Conservation (phyloP, 805 yeast genomes). For the Wickerhamiella bombiphila region DNA sequence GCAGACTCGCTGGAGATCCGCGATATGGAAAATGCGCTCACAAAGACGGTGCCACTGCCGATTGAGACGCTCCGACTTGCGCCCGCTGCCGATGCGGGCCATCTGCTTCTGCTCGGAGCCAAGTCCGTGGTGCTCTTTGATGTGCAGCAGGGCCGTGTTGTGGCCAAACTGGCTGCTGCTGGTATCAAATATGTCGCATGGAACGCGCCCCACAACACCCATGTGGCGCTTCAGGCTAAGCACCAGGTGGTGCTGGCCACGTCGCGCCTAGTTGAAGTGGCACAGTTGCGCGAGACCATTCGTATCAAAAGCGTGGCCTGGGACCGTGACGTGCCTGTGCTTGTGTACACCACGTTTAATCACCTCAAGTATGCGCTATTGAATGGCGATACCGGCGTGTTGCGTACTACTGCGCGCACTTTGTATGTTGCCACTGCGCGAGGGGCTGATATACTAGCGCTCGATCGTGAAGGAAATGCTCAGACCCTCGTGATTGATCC, state of each 20-base stretch:
- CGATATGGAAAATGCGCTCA: constrained; percentile 66
- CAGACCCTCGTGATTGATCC: constrained; percentile 75
- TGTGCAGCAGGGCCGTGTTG: constrained; percentile 76
- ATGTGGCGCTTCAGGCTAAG: constrained; percentile 76
- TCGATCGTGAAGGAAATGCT: constrained; percentile 74
- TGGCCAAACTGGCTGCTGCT: constrained; percentile 51
- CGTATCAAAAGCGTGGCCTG: constrained; percentile 94
- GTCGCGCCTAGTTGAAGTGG: constrained; percentile 60
- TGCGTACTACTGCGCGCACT: constrained; percentile 81
- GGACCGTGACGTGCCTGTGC: constrained; percentile 78
- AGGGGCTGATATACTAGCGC: constrained; percentile 60
- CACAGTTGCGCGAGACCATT: constrained; percentile 89
- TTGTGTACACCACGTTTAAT: constrained; percentile 85
- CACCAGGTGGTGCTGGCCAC: constrained; percentile 78
- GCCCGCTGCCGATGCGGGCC: constrained; percentile 62
- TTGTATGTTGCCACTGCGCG: constrained; percentile 58
- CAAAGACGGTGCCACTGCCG: constrained; percentile 55
- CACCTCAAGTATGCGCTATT: constrained; percentile 87
- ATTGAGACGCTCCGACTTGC: constrained; percentile 53
- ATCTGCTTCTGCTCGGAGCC: constrained; percentile 58
- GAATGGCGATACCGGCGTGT: constrained; percentile 91
- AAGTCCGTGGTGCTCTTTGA: constrained; percentile 70
- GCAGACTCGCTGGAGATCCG: constrained; percentile 57
- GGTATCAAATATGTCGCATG: constrained; percentile 80
- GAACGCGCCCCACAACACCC: constrained; percentile 68